Percentiles rank a stretch among this genome's conserved stretches.
Conservation (phyloP, 2,329 filamentous ascomycete genomes). For the Thyridium curvatum region DNA sequence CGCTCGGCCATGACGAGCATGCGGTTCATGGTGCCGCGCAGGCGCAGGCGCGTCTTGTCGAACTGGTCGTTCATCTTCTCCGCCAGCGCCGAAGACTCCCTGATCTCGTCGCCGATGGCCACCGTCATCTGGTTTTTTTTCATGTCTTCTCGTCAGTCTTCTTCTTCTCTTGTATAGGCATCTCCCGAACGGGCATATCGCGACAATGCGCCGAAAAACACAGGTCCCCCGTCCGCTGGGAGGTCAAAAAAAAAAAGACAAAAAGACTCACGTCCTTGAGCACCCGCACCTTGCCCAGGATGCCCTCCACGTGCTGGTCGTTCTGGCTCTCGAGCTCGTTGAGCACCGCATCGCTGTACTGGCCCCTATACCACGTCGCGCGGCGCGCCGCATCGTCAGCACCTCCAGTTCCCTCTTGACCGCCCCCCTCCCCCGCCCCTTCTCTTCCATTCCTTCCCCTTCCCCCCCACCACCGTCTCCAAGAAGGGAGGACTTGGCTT, state of each 20-base stretch:
- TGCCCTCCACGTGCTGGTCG: slow-evolving; percentile 82
- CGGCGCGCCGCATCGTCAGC: no score
- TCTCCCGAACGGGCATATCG: no score
- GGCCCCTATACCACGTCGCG: slow-evolving; percentile 50
- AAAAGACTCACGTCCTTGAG: slow-evolving; percentile 70
- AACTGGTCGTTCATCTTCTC: slow-evolving; percentile 97
- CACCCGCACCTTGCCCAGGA: slow-evolving; percentile 81
- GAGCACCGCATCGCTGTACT: slow-evolving; percentile 87
- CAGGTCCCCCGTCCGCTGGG: no score
- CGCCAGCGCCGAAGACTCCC: slow-evolving; percentile 78
- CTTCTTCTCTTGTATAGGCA: no score
- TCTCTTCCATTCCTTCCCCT: background rate
- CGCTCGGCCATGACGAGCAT: slow-evolving; percentile 95
- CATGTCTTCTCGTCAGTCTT: slow-evolving; percentile 1
- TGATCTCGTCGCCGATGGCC: slow-evolving; percentile 92
- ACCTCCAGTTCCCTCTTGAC: background rate
- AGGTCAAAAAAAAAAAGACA: slow-evolving; percentile 5
- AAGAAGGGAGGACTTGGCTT: slow-evolving; percentile 13
- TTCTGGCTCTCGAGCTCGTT: slow-evolving; percentile 96
- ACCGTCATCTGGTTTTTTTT: slow-evolving; percentile 88
- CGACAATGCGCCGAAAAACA: no score
- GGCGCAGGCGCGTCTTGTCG: slow-evolving; percentile 71
- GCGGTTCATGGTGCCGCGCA: slow-evolving; percentile 90
- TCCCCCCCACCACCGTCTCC: background rate
- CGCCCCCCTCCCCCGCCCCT: no score